A percentile compares a stretch with the other conserved stretches of the same genome.
phyloP scores from a whole-genome alignment of 2,329 filamentous ascomycete species.

The Botrytis aclada region DNA sequence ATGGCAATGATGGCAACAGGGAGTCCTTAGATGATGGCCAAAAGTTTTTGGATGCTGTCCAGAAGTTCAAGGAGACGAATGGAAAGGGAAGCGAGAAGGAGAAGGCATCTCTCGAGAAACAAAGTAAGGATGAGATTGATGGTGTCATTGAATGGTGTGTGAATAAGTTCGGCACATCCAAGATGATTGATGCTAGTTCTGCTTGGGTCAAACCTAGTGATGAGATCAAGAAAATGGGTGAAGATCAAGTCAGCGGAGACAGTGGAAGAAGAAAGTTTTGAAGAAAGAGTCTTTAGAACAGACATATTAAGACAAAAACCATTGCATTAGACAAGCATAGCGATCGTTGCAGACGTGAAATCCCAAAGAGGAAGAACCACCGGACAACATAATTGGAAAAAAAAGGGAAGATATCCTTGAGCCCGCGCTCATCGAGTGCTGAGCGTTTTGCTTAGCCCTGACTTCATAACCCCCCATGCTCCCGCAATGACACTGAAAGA shows the following conservation, averaged over 20 bases:
- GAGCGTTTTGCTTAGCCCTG: constrained; percentile 20
- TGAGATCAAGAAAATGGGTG: constrained; percentile 19
- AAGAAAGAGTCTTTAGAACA: constrained; percentile 12
- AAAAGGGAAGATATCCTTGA: constrained; percentile 19
- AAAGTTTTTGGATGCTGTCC: constrained; percentile 40
- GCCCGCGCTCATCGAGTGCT: constrained; percentile 20
- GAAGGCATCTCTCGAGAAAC: constrained; percentile 30
- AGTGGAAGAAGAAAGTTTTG: constrained; percentile 24
- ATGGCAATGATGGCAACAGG: background rate
- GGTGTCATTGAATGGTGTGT: constrained; percentile 44
- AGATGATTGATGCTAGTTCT: constrained; percentile 43
- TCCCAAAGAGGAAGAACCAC: constrained; percentile 25
- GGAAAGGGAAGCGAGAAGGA: constrained; percentile 16
- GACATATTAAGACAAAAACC: constrained; percentile 19
- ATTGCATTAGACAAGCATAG: constrained; percentile 25
- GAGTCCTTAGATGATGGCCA: constrained; percentile 39
- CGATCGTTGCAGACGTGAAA: constrained; percentile 31
- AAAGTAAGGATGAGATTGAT: constrained; percentile 42
- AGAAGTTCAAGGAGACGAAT: constrained; percentile 27
- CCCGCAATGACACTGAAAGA: constrained; percentile 24
- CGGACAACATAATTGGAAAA: constrained; percentile 22
- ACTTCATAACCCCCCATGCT: constrained; percentile 25
- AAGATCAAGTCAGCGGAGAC: constrained; percentile 23
- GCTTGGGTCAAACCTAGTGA: constrained; percentile 25
- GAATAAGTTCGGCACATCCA: constrained; percentile 44